These are phyloP conservation scores for Pythium scleroteichum DNA, from an alignment of 352 stramenopile genomes.

Conservation along the genomic window DNA sequence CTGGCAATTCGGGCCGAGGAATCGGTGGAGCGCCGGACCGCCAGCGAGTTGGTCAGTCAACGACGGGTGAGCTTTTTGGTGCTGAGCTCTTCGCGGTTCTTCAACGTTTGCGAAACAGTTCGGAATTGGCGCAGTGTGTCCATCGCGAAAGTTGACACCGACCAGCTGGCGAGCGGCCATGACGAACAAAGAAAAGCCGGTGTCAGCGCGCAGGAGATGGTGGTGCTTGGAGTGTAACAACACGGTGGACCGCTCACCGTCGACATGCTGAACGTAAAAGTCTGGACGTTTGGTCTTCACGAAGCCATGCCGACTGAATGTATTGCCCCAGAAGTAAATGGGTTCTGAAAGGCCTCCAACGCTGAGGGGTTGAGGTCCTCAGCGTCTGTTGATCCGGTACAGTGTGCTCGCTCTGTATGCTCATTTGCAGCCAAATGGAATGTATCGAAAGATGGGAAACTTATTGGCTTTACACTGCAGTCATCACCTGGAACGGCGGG, in stretches of 20 bases:
- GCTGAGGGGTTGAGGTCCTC: no score
- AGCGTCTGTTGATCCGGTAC: no score
- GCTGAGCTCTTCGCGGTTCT: slow-evolving; percentile 6
- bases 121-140: slow-evolving; percentile 7
- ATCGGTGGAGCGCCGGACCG: not conserved
- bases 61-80: not conserved
- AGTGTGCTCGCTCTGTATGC: not conserved
- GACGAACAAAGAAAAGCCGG: not conserved
- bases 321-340: no score
- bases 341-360: no score
- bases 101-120: slow-evolving; percentile 25
- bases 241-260: not conserved
- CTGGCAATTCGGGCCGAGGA: not conserved
- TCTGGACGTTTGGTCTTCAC: no score
- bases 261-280: not conserved
- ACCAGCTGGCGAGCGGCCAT: slow-evolving; percentile 2
- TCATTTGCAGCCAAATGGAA: not conserved
- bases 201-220: not conserved
- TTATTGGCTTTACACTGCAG: not conserved
- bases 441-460: not conserved
- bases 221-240: not conserved
- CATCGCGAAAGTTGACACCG: slow-evolving; percentile 6
- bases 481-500: slow-evolving; percentile 1
- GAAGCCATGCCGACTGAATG: no score
- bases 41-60: no score